phyloP scores from a whole-genome alignment of 1,284 basidiomycete species.

The Xerocomus nothofagi region DNA sequence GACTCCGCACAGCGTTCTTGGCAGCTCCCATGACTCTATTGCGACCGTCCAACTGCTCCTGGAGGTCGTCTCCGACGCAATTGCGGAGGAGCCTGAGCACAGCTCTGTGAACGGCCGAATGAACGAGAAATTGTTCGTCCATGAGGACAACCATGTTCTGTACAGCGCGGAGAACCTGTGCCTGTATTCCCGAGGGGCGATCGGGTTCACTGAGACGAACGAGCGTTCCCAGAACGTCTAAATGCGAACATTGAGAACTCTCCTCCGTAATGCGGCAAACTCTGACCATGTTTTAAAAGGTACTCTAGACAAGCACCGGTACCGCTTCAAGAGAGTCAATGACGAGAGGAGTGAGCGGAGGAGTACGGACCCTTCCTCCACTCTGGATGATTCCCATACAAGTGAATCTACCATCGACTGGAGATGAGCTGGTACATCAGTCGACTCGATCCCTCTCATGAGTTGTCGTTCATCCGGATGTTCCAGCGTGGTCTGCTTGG shows the following conservation, averaged over 20 bases:
- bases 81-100: constrained; percentile 83
- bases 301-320: constrained; percentile 91
- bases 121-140: constrained; percentile 89
- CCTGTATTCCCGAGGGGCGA: constrained; percentile 82
- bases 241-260: constrained; percentile 6
- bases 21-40: constrained; percentile 81
- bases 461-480: constrained; percentile 83
- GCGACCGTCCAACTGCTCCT: constrained; percentile 78
- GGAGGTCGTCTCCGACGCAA: constrained; percentile 88
- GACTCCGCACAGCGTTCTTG: constrained; percentile 60
- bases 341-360: not conserved
- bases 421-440: constrained; percentile 77
- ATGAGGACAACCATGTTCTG: constrained; percentile 88
- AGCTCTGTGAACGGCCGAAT: constrained; percentile 87
- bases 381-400: constrained; percentile 81
- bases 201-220: constrained; percentile 84
- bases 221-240: constrained; percentile 82
- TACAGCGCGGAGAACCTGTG: constrained; percentile 78
- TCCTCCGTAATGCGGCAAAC: not conserved
- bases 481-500: constrained; percentile 65
- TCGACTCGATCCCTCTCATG: constrained; percentile 76
- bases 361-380: constrained; percentile 76
- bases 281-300: constrained; percentile 80
- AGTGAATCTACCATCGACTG: constrained; percentile 86
- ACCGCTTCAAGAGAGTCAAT: constrained; percentile 46